Evolutionary conservation across 345 rosid genomes (phyloP).

Genomic region (Fremontodendron californicum): DNA sequence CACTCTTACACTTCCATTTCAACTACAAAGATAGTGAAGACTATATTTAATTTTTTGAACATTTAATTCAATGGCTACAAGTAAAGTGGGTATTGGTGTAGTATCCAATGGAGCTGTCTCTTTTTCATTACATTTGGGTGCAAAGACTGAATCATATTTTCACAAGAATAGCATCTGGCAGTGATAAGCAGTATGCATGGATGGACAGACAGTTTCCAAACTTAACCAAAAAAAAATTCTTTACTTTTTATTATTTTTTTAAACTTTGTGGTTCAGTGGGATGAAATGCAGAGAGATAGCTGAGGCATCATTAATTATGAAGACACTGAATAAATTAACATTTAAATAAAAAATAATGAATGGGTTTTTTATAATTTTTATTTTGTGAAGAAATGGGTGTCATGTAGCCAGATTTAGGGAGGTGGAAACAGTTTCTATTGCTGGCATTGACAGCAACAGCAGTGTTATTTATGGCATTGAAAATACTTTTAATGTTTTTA

Average conservation of each 20-base stretch:
- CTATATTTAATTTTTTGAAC: not conserved
- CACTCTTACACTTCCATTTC: not conserved
- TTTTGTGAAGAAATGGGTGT: constrained; percentile 5
- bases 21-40: not conserved
- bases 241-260: too few relatives aligned
- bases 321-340: not conserved
- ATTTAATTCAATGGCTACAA: constrained; percentile 15
- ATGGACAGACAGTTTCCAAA: constrained; percentile 2
- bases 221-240: not conserved
- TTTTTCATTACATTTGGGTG: constrained; percentile 4
- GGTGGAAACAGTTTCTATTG: constrained; percentile 18
- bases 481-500: constrained; percentile 3
- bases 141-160: constrained; percentile 17
- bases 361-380: not conserved
- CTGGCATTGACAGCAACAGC: constrained; percentile 9
- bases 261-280: not conserved
- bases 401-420: constrained; percentile 9
- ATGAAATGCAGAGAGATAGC: not conserved
- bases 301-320: not conserved
- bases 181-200: constrained; percentile 13
- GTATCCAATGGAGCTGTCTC: not conserved
- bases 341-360: not conserved
- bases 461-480: constrained; percentile 6
- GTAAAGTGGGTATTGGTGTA: not conserved
- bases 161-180: constrained; percentile 14